These are phyloP conservation scores for Ocimum tenuiflorum DNA, from an alignment of 257 asterid species.

Conservation along the genomic window DNA sequence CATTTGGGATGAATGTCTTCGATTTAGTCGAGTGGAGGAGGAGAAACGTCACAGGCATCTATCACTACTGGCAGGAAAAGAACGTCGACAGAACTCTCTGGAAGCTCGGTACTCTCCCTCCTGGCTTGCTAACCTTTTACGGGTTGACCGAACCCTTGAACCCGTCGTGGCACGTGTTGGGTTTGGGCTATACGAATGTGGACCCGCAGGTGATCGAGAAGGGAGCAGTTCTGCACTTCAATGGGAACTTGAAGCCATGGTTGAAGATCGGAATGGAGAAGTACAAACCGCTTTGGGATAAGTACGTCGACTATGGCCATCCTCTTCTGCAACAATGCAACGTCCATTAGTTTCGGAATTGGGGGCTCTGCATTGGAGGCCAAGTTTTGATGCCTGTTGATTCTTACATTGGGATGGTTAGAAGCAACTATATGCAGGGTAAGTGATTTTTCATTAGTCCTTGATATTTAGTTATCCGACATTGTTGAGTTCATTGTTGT, in stretches of 20 bases:
- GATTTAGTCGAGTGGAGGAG: conserved; percentile 58
- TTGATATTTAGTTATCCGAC: conserved; percentile 6
- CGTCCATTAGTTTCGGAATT: conserved; percentile 30
- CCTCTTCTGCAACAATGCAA: conserved; percentile 52
- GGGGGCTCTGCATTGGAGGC: not conserved
- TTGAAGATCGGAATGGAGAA: conserved; percentile 63
- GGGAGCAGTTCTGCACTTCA: conserved; percentile 63
- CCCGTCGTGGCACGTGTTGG: conserved; percentile 58
- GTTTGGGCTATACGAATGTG: conserved; percentile 53
- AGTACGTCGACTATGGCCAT: conserved; percentile 48
- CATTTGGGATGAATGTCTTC: conserved; percentile 60
- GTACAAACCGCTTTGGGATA: conserved; percentile 58
- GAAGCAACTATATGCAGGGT: conserved; percentile 15
- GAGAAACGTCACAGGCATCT: conserved; percentile 49
- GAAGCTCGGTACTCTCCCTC: conserved; percentile 67
- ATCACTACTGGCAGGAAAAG: conserved; percentile 68
- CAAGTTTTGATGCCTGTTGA: conserved; percentile 13
- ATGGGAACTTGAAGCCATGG: conserved; percentile 69
- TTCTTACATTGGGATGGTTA: conserved; percentile 27
- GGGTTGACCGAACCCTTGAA: conserved; percentile 54
- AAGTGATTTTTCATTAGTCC: conserved; percentile 7
- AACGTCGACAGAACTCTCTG: conserved; percentile 50
- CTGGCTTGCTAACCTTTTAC: conserved; percentile 52
- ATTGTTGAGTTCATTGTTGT: conserved; percentile 23
- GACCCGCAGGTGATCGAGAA: conserved; percentile 46